Evolutionary conservation across 805 yeast genomes (phyloP), one percentile per base, ranked within the genome.

Genomic region (Metschnikowia bowlesiae): DNA sequence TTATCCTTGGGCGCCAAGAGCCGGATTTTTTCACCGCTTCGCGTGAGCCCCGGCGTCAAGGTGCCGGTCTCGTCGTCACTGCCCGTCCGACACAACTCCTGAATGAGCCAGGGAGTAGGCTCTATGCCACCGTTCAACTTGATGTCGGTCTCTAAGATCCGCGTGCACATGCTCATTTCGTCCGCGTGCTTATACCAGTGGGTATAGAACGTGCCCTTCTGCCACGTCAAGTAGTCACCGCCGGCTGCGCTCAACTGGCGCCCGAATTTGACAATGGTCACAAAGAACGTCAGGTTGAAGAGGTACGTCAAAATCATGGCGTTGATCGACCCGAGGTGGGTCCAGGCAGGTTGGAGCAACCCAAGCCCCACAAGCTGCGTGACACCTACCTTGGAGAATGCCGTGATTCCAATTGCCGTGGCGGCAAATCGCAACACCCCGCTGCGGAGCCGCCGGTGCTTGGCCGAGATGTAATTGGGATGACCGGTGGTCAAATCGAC

Each of bases 141-240:
- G 10, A 82, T 74, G 64, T 88, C 90, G 45, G 85, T 79, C 52
- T 85, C 88, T 32, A 86, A 76, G 32, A 85, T 75, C 57, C 78
- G 75, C 1, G 86, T 71, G 40, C 84, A 76, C 83, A 87, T 81
- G 52, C 78, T 68, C 74, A 87, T 73, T 62, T 86, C 88, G 57
- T 84, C 87, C 18, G 84, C 78, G 63, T 83, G 87, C 50, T 72
- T 67, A 61, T 73, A 83, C 83, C 89, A 83, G 54, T 80, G 76
- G 30, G 77, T 72, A 48, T 85, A 82, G 49, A 83, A 76, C 0
- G 87, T 81, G 4, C 89, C 89, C 53, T 76, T 76, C 44, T 75
- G 78, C 84, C 89, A 87, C 43, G 80, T 74, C 52, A 84, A 69
- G 54, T 69, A 73, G 48, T 75, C 77, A 10, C 85, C 85, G 18